A percentile compares a stretch with the other conserved stretches of the same genome.
phyloP scores from a whole-genome alignment of 2,329 filamentous ascomycete species.

The Cercospora brassicicola region DNA sequence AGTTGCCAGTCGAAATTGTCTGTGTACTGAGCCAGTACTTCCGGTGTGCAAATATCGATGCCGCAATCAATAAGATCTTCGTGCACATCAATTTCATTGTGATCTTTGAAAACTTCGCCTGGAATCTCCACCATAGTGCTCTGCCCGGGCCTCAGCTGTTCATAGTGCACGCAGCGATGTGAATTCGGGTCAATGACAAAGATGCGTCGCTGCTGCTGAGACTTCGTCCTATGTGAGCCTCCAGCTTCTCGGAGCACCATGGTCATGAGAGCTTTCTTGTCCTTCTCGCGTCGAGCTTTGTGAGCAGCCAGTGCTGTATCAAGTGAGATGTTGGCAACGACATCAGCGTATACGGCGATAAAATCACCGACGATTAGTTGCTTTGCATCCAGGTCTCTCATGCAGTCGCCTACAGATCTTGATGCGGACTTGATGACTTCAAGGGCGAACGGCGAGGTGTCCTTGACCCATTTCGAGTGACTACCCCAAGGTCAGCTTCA shows the following conservation, averaged over 20 bases:
- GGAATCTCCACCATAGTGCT: slow-evolving; percentile 67
- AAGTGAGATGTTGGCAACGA: slow-evolving; percentile 87
- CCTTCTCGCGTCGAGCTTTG: slow-evolving; percentile 73
- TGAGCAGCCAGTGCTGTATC: slow-evolving; percentile 76
- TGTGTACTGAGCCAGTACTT: slow-evolving; percentile 91
- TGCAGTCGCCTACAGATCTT: slow-evolving; percentile 85
- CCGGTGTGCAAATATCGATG: slow-evolving; percentile 96
- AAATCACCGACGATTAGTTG: slow-evolving; percentile 87
- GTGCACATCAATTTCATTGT: slow-evolving; percentile 76
- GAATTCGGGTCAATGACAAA: slow-evolving; percentile 83
- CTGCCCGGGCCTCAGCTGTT: slow-evolving; percentile 76
- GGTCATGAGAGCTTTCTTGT: slow-evolving; percentile 97
- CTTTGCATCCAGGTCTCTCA: slow-evolving; percentile 87
- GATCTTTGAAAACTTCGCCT: slow-evolving; percentile 70
- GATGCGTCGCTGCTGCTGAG: slow-evolving; percentile 71
- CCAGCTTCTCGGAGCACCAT: slow-evolving; percentile 82
- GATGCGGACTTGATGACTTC: slow-evolving; percentile 86
- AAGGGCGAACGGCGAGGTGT: slow-evolving; percentile 78
- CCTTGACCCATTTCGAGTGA: slow-evolving; percentile 68
- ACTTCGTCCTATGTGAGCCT: slow-evolving; percentile 72
- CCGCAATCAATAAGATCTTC: slow-evolving; percentile 89
- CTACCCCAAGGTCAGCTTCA: slow-evolving; percentile 16
- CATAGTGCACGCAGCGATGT: slow-evolving; percentile 86
- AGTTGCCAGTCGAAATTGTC: slow-evolving; percentile 97
- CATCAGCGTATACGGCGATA: slow-evolving; percentile 85